phyloP scores from a whole-genome alignment of 768 basidiomycete genomes.

The Myochromella boudieri region DNA sequence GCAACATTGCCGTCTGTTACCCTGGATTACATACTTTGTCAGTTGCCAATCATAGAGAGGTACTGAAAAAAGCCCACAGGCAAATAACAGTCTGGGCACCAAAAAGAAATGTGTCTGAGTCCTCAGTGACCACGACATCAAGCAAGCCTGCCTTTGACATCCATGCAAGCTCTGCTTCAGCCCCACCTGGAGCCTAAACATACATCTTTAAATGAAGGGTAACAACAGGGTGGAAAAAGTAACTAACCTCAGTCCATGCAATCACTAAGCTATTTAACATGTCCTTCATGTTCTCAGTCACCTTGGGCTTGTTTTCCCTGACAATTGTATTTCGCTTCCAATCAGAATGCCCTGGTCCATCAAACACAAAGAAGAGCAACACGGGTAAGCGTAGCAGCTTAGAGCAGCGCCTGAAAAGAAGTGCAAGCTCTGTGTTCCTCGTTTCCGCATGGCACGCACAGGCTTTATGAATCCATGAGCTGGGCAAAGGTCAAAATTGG shows the following conservation, averaged over 20 bases:
- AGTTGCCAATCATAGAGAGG: neutral
- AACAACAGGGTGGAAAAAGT: neutral
- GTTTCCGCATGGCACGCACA: neutral
- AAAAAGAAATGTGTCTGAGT: constrained; percentile 8
- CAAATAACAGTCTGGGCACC: constrained; percentile 2
- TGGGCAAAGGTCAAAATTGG: neutral
- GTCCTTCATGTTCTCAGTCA: constrained; percentile 7
- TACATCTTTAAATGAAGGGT: neutral
- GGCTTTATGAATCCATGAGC: constrained; percentile 5
- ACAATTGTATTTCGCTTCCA: neutral
- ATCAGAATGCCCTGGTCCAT: constrained; percentile 6
- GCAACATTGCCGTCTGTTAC: no score
- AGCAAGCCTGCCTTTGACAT: constrained; percentile 1
- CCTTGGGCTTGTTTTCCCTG: constrained; percentile 1
- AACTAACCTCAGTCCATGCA: constrained; percentile 10
- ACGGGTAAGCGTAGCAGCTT: constrained; percentile 5
- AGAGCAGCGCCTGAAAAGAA: constrained; percentile 7
- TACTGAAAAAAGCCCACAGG: neutral
- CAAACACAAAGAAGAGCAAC: constrained; percentile 11
- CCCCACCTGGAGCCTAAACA: constrained; percentile 13
- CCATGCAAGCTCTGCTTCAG: constrained; percentile 14
- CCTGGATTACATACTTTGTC: neutral
- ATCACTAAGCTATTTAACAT: constrained; percentile 9
- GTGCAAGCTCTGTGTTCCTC: constrained; percentile 6
- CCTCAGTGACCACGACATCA: constrained; percentile 7